Evolutionary conservation across 768 basidiomycete species (phyloP), one percentile per base, ranked within the genome.

Genomic region (Goffeauzyma gilvescens): DNA sequence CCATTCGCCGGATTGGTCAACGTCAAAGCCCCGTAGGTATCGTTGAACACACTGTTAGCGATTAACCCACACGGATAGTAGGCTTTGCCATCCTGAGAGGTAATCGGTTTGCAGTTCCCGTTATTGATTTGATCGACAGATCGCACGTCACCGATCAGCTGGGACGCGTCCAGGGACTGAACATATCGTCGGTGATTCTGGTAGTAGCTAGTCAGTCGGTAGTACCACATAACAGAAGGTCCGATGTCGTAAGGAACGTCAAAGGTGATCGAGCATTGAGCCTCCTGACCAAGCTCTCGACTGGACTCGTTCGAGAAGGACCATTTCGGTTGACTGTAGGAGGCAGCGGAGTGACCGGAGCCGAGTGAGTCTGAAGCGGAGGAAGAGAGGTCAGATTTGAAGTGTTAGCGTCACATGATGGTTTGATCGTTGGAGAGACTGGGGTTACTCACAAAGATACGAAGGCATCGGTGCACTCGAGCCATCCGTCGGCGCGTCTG

Each of bases 161-260:
- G 93, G 51, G 79, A 69, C 10, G 78, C 71, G 58, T 87, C 75
- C 32, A 83, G 66, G 59, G 83, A 87, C 69, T 87, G 81, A 42
- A 96, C 93, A 58, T 96, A 98, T 58, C 93, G 75, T 25, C 93
- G 78, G 62, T 98, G 93, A 64, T 98, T 98, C 71, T 98, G 90
- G 68, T 75, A 96, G 68, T 60, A 65, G 39, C 60, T 60, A 21
- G 56, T 59, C 44, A 57, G 44, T 66, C 85, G 86, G 74, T 96
- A 98, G 69, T 98, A 98, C 2, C 8, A 6, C 6, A 38, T 21
- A 22, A 20, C 30, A 3, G 9, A 9, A 9, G 4, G 28, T 17
- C 61, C 51, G 24, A 98, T 68, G 58, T 82, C 74, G 41, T 75
- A 75, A 6, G 86, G 85, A 27, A 95, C 64, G 36, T 79, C 71